These are phyloP conservation scores for Pythium biforme DNA, from an alignment of 352 stramenopile species.

Conservation along the genomic window DNA sequence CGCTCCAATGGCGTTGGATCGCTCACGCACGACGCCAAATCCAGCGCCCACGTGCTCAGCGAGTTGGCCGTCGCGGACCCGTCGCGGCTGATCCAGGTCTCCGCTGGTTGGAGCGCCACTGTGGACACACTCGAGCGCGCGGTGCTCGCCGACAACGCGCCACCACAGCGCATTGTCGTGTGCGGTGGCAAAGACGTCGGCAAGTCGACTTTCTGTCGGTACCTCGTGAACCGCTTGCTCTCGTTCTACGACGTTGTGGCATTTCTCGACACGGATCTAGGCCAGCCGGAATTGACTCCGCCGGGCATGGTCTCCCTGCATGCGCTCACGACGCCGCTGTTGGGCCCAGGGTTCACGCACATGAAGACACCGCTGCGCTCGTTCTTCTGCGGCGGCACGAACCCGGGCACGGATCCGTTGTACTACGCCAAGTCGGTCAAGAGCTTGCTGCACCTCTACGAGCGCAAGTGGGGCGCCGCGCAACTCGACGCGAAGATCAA, in stretches of 20 bases:
- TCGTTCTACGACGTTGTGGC: conserved; percentile 68
- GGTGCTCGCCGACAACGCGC: conserved; percentile 20
- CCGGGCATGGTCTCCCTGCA: conserved; percentile 93
- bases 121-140: conserved; percentile 45
- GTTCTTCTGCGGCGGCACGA: conserved; percentile 77
- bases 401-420: conserved; percentile 71
- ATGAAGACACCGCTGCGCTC: conserved; percentile 76
- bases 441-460: conserved; percentile 64
- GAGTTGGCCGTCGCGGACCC: conserved; percentile 60
- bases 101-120: conserved; percentile 48
- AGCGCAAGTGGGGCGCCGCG: conserved; percentile 43
- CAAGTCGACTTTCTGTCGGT: conserved; percentile 95
- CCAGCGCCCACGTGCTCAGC: conserved; percentile 40
- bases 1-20: not conserved
- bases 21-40: conserved; percentile 32
- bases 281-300: conserved; percentile 93
- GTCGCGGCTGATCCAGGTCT: conserved; percentile 65
- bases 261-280: conserved; percentile 95
- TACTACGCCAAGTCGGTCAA: conserved; percentile 76
- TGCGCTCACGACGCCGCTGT: conserved; percentile 81
- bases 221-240: conserved; percentile 92
- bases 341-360: conserved; percentile 91
- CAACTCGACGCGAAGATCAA: not conserved
- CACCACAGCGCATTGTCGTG: conserved; percentile 77
- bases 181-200: conserved; percentile 95